These are phyloP conservation scores for Neurospora intermedia DNA, from an alignment of 495 filamentous ascomycete species.

Conservation along the genomic window DNA sequence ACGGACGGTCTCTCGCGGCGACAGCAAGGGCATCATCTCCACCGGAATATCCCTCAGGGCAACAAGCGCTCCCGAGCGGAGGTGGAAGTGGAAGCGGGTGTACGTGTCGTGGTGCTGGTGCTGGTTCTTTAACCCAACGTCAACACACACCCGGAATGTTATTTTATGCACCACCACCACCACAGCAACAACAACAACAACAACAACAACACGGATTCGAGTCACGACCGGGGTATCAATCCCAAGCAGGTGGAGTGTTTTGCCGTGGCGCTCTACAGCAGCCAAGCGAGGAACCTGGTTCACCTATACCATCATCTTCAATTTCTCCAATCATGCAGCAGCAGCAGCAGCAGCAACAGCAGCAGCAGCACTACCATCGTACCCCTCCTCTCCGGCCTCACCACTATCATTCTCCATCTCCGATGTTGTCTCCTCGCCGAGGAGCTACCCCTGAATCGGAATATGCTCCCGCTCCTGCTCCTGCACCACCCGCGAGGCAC, in stretches of 20 bases:
- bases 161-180: neutral
- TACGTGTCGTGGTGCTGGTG: neutral
- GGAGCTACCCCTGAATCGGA: neutral
- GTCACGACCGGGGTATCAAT: neutral
- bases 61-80: neutral
- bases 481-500: neutral
- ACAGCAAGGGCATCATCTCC: neutral
- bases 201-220: neutral
- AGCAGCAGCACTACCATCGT: neutral
- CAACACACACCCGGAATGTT: neutral
- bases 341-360: neutral
- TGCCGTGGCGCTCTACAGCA: neutral
- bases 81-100: neutral
- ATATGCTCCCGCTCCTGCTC: neutral
- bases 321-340: neutral
- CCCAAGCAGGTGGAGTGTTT: neutral
- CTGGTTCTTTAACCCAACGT: neutral
- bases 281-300: neutral
- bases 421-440: neutral
- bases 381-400: neutral
- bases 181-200: neutral
- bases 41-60: neutral
- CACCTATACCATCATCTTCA: neutral
- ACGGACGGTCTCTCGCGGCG: neutral
- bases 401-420: neutral